Evolutionary conservation across 345 rosid genomes (phyloP).

Genomic region (Syzygium aqueum): DNA sequence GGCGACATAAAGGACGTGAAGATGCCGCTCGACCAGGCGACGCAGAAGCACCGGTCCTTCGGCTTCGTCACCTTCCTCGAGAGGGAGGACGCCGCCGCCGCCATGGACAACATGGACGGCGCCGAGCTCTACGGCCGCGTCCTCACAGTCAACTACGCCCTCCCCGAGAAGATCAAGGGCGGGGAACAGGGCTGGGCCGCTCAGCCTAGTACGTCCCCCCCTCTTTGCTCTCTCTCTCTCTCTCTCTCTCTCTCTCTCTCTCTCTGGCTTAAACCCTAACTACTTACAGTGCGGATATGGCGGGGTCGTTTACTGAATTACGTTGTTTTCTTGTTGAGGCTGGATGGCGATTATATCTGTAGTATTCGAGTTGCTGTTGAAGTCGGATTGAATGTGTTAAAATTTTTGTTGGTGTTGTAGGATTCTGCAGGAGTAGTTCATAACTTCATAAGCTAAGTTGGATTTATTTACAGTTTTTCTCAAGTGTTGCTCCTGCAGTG

Average conservation of each 20-base stretch:
- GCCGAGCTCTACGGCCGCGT: slow-evolving; percentile 98
- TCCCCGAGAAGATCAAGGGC: slow-evolving; percentile 94
- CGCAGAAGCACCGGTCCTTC: slow-evolving; percentile 96
- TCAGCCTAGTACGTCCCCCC: slow-evolving; percentile 69
- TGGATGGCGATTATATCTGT: neutral
- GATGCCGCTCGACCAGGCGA: slow-evolving; percentile 91
- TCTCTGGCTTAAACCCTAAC: neutral
- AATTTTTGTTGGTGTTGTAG: neutral
- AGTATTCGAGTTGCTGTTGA: neutral
- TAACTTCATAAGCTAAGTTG: neutral
- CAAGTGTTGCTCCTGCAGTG: neutral
- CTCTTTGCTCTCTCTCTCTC: neutral
- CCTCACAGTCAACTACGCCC: slow-evolving; percentile 94
- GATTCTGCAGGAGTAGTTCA: neutral
- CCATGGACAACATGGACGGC: slow-evolving; percentile 99
- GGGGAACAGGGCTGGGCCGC: slow-evolving; percentile 99
- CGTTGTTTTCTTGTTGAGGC: neutral
- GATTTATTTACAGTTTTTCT: neutral
- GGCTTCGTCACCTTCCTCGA: slow-evolving; percentile 96
- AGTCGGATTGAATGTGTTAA: neutral
- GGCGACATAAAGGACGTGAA: slow-evolving; percentile 98
- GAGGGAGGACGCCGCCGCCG: slow-evolving; percentile 78
- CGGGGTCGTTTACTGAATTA: neutral
- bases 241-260: neutral
- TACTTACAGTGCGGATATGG: no score